These are phyloP conservation scores for Truncatella angustata DNA, from an alignment of 2,329 filamentous ascomycete genomes.

Conservation along the genomic window DNA sequence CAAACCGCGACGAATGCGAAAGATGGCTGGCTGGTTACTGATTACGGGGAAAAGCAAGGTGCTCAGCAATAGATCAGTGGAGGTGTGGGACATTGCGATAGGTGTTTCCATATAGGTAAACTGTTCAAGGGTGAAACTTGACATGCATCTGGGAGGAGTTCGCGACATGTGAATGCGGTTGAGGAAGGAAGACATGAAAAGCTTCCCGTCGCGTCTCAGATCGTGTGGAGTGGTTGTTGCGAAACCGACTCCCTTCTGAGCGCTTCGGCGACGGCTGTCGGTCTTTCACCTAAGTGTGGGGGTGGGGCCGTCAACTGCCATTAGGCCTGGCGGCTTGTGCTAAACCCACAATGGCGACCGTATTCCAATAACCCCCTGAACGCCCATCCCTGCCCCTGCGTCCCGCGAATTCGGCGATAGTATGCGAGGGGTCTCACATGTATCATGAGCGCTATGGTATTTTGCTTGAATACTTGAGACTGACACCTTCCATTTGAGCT, in stretches of 20 bases:
- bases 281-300: constrained; percentile 5
- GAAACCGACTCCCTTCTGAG: too few species aligned
- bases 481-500: constrained; percentile 8
- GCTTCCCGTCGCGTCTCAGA: not conserved
- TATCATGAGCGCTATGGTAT: not conserved
- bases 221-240: not conserved
- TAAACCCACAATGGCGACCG: too few species aligned
- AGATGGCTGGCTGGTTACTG: constrained; percentile 2
- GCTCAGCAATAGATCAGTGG: too few species aligned
- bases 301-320: constrained; percentile 1
- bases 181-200: not conserved
- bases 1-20: too few species aligned
- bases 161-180: not conserved
- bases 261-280: not conserved
- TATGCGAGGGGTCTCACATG: not conserved
- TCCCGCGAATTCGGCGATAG: not conserved
- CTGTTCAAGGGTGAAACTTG: not conserved
- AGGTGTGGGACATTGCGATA: too few species aligned
- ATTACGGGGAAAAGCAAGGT: too few species aligned
- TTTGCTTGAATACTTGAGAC: constrained; percentile 2
- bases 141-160: not conserved
- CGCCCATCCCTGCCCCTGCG: too few species aligned
- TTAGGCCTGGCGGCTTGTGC: too few species aligned
- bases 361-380: too few species aligned
- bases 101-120: constrained; percentile 11